These are phyloP conservation scores for Paecilomyces variotii DNA, from an alignment of 2,329 filamentous ascomycete species.

Conservation along the genomic window DNA sequence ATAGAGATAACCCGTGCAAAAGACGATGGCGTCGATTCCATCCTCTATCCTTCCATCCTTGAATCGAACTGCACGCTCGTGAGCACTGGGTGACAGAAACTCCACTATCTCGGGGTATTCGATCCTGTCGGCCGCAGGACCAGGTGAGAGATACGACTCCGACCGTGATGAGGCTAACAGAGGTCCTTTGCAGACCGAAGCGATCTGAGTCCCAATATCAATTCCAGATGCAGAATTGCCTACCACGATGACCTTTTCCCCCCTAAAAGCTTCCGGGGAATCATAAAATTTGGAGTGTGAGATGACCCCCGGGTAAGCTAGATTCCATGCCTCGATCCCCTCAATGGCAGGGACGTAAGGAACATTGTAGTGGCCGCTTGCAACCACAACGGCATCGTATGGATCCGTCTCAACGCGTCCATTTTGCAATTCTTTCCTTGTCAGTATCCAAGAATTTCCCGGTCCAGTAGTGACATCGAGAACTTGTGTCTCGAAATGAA, in stretches of 20 bases:
- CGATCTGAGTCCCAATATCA: constrained; percentile 75
- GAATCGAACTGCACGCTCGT: constrained; percentile 57
- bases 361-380: constrained; percentile 66
- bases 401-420: constrained; percentile 33
- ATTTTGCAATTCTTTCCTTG: constrained; percentile 44
- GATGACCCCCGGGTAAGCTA: constrained; percentile 52
- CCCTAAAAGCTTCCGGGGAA: constrained; percentile 51
- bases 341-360: constrained; percentile 58
- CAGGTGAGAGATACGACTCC: constrained; percentile 38
- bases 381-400: constrained; percentile 70
- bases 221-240: constrained; percentile 78
- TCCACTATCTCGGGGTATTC: constrained; percentile 47
- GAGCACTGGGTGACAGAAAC: constrained; percentile 44
- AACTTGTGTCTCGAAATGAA: constrained; percentile 66
- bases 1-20: constrained; percentile 86
- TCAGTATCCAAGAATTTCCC: constrained; percentile 52
- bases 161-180: constrained; percentile 57
- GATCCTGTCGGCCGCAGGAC: constrained; percentile 44
- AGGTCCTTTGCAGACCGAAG: constrained; percentile 48
- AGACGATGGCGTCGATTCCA: constrained; percentile 68
- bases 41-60: constrained; percentile 56
- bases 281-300: constrained; percentile 77
- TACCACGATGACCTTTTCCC: constrained; percentile 72
- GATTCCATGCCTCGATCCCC: constrained; percentile 53
- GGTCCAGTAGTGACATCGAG: constrained; percentile 42